A percentile compares a stretch with the other conserved stretches of the same genome.
Conservation (phyloP, 2,329 filamentous ascomycete genomes). For the Aspergillus awamori region DNA sequence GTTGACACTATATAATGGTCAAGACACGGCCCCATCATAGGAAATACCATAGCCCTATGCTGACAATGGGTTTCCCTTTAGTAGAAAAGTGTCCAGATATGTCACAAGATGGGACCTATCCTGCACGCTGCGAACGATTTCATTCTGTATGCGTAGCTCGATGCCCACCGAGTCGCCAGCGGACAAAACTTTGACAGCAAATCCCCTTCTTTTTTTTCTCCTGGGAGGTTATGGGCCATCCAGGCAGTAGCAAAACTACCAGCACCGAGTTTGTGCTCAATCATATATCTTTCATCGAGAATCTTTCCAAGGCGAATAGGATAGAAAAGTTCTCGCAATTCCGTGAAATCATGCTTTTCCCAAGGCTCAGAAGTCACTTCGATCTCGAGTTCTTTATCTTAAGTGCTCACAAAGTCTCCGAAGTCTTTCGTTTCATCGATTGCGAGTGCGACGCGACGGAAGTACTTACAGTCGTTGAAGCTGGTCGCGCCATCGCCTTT, state of each 20-base stretch:
- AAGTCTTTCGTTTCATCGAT: conserved; percentile 1
- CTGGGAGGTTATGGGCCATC: conserved; percentile 28
- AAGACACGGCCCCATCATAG: conserved; percentile 26
- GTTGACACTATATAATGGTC: conserved; percentile 10
- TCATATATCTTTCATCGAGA: conserved; percentile 26
- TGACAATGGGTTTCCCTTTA: conserved; percentile 15
- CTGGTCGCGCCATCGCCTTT: too few relatives aligned
- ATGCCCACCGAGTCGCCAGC: conserved; percentile 20
- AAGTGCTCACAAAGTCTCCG: conserved; percentile 19
- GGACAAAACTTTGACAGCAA: conserved; percentile 29
- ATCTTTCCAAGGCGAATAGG: conserved; percentile 24
- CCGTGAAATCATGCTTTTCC: conserved; percentile 18
- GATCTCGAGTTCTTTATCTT: conserved; percentile 23
- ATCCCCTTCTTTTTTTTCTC: conserved; percentile 18
- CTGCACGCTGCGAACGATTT: conserved; percentile 22
- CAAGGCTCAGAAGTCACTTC: conserved; percentile 24
- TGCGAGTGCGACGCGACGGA: too few relatives aligned
- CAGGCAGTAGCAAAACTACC: conserved; percentile 30
- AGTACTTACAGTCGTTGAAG: too few relatives aligned
- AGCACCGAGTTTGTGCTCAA: conserved; percentile 30
- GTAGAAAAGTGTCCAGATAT: conserved; percentile 25
- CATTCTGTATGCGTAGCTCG: conserved; percentile 25
- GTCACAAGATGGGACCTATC: conserved; percentile 26
- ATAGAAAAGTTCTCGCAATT: conserved; percentile 20
- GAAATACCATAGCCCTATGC: conserved; percentile 29